Evolutionary conservation across 2,329 filamentous ascomycete species (phyloP), one percentile per base, ranked within the genome.

Genomic region (Botrytis cinerea): DNA sequence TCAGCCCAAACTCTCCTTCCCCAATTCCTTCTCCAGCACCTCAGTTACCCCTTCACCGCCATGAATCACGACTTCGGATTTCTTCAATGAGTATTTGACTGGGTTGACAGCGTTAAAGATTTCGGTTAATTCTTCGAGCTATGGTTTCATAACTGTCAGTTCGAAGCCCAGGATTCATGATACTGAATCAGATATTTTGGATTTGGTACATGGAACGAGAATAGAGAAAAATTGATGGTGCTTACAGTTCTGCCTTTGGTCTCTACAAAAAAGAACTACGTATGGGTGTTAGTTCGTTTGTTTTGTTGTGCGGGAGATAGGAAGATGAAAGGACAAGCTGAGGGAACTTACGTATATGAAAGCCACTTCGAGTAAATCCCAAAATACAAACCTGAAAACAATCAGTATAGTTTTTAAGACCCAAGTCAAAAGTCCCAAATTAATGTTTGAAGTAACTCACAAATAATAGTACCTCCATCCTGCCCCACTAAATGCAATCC

Each of bases 381-480:
- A 72, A 10, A 72, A 72, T 2, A 72, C 32, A 7, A 72, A 72
- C 14, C 62, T 72, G 25, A 6, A 22, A 0, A 25, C 2, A 12
- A 35, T 72, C 22, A 68, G 35, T 1, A 48, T 6, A 8, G 14
- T 0, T 20, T 5, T 38, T 14, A 16, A 20, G 40, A 2, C 4
- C 1, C 35, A 54, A 40, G 0, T 8, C 35, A 1, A 32, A 40
- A 28, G 6, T 9, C 22, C 20, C 1, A 9, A 38, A 38, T 38
- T 38, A 38, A 38, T 38, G 1, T 9, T 38, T 38, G 8, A 8
- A 38, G 8, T 38, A 25, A 67, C 71, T 45, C 25, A 72, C 71
- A 72, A 35, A 51, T 72, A 72, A 68, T 72, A 72, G 18, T 72
- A 72, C 28, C 14, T 72, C 70, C 70, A 72, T 16, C 62, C 70